phyloP scores from a whole-genome alignment of 192 early-diverging fungal genomes.

The Backusella morwellensis region DNA sequence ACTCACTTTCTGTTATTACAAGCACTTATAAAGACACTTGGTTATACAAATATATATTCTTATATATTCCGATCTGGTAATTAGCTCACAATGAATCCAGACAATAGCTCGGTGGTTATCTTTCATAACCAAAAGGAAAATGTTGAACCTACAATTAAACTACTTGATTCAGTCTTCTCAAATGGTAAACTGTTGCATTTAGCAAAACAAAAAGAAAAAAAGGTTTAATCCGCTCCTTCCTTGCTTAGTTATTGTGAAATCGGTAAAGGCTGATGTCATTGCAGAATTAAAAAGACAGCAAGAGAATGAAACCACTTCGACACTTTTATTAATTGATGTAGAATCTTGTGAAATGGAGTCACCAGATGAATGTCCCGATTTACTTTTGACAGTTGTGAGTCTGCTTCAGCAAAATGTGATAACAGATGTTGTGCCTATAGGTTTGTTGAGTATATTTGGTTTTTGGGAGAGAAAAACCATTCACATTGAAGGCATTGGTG shows the following conservation, averaged over 20 bases:
- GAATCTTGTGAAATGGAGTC: not conserved
- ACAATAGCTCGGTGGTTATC: constrained; percentile 9
- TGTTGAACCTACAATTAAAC: not conserved
- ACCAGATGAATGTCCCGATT: not conserved
- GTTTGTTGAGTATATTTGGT: not conserved
- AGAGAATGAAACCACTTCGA: constrained; percentile 5
- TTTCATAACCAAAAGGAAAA: not conserved
- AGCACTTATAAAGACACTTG: too few species aligned
- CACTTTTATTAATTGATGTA: constrained; percentile 5
- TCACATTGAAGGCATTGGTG: too few species aligned
- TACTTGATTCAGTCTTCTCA: not conserved
- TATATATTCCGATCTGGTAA: constrained; percentile 3
- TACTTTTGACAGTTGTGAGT: constrained; percentile 7
- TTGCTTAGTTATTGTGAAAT: not conserved
- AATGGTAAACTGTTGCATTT: not conserved
- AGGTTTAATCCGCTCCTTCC: not conserved
- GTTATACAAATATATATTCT: not conserved
- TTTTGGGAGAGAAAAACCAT: too few species aligned
- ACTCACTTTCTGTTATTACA: not conserved
- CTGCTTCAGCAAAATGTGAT: not conserved
- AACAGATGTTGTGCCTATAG: constrained; percentile 1
- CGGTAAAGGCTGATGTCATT: not conserved
- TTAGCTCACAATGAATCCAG: constrained; percentile 5
- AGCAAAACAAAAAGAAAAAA: not conserved
- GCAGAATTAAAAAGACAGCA: constrained; percentile 5